Evolutionary conservation across 2,329 filamentous ascomycete species (phyloP), one percentile per base, ranked within the genome.

Genomic region (Sporothrix luriei): DNA sequence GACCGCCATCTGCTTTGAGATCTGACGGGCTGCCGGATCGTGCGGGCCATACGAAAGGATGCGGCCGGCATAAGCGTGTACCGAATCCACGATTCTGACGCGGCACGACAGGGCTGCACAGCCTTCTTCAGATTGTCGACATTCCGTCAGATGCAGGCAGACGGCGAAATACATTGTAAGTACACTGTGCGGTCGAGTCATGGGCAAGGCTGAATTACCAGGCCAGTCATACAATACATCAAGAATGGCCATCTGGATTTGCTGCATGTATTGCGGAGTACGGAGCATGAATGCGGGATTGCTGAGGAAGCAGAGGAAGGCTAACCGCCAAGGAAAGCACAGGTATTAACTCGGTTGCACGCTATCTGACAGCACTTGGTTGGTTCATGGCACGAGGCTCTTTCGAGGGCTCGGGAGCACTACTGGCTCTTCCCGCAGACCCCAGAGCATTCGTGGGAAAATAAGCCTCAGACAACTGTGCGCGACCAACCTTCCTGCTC

Each of bases 341-440:
- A 62, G 59, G 4, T 21, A n/a, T n/a, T n/a, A 46, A 62, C 11
- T 24, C 11, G 9, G 26, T 26, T 62, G 26, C 24, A 33, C 61
- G 26, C 43, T 33, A 64, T 64, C 43, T 19, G 29, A 24, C 26
- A 19, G 14, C 24, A 64, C 43, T 21, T 64, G 61, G 61, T 49
- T 49, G 61, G 61, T 43, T 21, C 57, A 46, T 62, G 57, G n/a
- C 57, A 61, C 21, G 21, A 16, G 59, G 59, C 59, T 49, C 43
- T 29, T 43, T 29, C 62, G 62, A 29, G 29, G 43, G 49, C 19
- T n/a, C 64, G 64, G 64, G 48, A 52, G 64, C 49, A 66, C 49
- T 49, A 54, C 64, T 66, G 64, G 64, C 48, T 43, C 48, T 55
- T 66, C 64, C 49, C 62, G 62, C 49, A 19, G 29, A 21, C 48